Percentiles rank a stretch among this genome's conserved stretches.
Conservation (phyloP, 2,329 filamentous ascomycete genomes). For the Diaporthe sp. region DNA sequence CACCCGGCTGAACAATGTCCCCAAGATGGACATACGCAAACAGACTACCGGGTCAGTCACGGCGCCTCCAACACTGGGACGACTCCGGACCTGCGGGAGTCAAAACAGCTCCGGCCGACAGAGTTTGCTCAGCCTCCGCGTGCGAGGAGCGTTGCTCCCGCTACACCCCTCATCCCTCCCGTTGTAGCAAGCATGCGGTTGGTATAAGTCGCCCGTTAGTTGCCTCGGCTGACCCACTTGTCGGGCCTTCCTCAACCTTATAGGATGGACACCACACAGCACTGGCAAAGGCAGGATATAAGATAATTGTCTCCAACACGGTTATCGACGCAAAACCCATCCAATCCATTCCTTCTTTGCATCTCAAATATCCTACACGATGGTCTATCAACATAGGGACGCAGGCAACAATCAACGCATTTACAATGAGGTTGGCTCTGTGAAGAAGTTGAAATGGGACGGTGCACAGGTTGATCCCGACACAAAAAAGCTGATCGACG, state of each 20-base stretch:
- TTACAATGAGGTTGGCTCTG: not conserved
- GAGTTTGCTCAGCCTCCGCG: not conserved
- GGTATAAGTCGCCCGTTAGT: not conserved
- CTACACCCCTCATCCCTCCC: not conserved
- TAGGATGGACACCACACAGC: not conserved
- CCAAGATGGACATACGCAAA: not conserved
- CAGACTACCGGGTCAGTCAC: not conserved
- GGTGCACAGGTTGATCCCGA: not conserved
- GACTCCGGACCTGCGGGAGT: not conserved
- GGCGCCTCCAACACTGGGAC: not conserved
- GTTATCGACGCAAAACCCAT: not conserved
- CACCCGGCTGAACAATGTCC: not conserved
- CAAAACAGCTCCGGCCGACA: not conserved
- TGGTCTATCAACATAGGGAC: not conserved
- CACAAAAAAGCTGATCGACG: not conserved
- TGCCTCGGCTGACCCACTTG: conserved; percentile 7
- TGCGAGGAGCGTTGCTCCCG: not conserved
- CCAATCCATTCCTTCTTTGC: not conserved
- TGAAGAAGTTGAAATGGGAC: conserved; percentile 9
- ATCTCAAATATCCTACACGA: not conserved
- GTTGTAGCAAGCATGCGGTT: not conserved
- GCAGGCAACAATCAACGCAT: conserved; percentile 15
- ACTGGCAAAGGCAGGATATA: not conserved
- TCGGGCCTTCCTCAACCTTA: not conserved
- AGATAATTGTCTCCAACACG: not conserved